Evolutionary conservation across 805 yeast species (phyloP), one percentile per base, ranked within the genome.

Genomic region (Suhomyces sp.): DNA sequence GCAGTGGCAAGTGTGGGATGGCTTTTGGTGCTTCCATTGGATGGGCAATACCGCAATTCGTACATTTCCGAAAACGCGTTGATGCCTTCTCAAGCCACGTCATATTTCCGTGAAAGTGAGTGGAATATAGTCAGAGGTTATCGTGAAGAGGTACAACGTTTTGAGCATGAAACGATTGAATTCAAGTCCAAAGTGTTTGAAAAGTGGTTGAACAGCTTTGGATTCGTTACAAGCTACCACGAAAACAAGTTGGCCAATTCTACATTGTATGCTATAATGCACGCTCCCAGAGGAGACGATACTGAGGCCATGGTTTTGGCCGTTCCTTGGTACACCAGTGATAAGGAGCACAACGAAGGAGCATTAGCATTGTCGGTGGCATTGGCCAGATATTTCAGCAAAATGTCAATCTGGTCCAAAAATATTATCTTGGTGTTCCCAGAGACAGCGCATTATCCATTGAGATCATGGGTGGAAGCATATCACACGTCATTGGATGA

Each of bases 11-110:
- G 67, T 36, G 39, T 63, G 5, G 43, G 49, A 2, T 67, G 72
- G 70, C 63, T 93, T n/a, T 55, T 74, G 10, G 60, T 72, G 15
- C 65, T 88, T 32, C 96, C 98, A 0, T 43, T 79, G 47, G 83
- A 83, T 12, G 98, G 96, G 14, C 87, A 86, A 53, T 87, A 67
- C 56, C 69, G 97, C 36, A 62, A 70, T 43, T 88, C 96, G 2
- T 93, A 93, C 57, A 83, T 90, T 9, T 83, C 95, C 6, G 99
- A 93, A 54, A 93, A 93, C 60, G 99, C 99, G 20, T 68, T 93
- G 56, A 81, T 93, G 86, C 97, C 99, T 6, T 90, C 95, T 0
- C 98, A 93, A 57, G 98, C 93, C 2, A 81, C 82, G 48, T 81
- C 95, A 16, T 88, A 88, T 55, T 93, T 86, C 57, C 72, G 97